These are phyloP conservation scores for Claviceps africana DNA, from an alignment of 2,329 filamentous ascomycete genomes.

Conservation along the genomic window DNA sequence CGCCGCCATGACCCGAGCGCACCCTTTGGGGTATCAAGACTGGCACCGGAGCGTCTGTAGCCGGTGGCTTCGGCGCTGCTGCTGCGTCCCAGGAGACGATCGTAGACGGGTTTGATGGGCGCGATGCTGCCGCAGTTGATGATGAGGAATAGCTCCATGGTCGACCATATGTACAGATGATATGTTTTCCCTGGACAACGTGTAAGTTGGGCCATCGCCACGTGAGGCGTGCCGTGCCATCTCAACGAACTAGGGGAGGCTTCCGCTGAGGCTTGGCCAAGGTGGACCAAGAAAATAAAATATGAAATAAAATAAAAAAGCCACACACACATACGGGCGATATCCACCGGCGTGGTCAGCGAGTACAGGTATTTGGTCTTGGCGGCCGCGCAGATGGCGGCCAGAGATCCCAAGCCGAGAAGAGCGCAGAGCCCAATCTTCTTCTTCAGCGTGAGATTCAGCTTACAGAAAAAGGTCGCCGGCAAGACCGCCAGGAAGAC, in stretches of 20 bases:
- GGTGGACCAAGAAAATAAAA: too few species aligned
- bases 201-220: too few species aligned
- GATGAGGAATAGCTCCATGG: conserved; percentile 4
- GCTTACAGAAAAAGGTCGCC: conserved; percentile 2
- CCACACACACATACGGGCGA: conserved; percentile 1
- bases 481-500: conserved; percentile 3
- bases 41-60: neutral
- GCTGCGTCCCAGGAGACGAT: neutral
- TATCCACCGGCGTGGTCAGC: neutral
- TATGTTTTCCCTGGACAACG: neutral
- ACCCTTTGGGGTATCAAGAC: too few species aligned
- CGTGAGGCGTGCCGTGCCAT: too few species aligned
- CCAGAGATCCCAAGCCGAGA: neutral
- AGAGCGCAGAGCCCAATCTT: conserved; percentile 2
- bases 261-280: too few species aligned
- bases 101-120: conserved; percentile 5
- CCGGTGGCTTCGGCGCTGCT: neutral
- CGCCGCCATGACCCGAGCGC: too few species aligned
- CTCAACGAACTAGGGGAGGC: too few species aligned
- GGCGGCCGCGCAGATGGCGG: conserved; percentile 2
- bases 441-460: conserved; percentile 1
- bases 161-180: conserved; percentile 3
- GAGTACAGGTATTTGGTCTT: conserved; percentile 2
- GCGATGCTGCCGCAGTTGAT: conserved; percentile 5
- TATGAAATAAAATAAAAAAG: too few species aligned